Conservation (phyloP, 257 asterid species). For the Lithospermum erythrorhizon region DNA sequence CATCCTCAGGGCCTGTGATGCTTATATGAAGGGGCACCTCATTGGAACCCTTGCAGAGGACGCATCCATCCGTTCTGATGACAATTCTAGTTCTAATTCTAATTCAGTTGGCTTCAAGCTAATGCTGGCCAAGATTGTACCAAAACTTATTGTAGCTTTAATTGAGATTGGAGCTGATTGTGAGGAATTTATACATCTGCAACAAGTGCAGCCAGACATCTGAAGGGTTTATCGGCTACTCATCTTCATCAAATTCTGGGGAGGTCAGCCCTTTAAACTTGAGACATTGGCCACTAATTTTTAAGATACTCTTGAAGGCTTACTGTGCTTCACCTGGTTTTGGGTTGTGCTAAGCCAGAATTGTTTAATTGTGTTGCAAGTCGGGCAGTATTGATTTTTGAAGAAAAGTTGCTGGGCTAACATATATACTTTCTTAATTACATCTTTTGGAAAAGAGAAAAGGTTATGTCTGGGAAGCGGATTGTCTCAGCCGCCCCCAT, state of each 20-base stretch:
- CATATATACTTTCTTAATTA: too few species aligned
- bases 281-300: too few species aligned
- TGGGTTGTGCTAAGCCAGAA: too few species aligned
- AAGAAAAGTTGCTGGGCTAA: too few species aligned
- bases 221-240: constrained; percentile 9
- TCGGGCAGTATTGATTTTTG: too few species aligned
- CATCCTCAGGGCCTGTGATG: constrained; percentile 89
- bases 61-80: constrained; percentile 33
- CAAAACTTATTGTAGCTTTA: constrained; percentile 55
- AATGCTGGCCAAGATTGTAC: constrained; percentile 75
- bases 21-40: constrained; percentile 83
- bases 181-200: constrained; percentile 48
- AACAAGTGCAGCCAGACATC: constrained; percentile 25
- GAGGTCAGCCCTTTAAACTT: too few species aligned
- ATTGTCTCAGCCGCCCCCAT: too few species aligned
- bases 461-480: too few species aligned
- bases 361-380: too few species aligned
- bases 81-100: constrained; percentile 40
- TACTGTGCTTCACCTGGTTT: too few species aligned
- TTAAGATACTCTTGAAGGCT: too few species aligned
- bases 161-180: constrained; percentile 69
- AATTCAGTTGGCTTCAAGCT: constrained; percentile 93
- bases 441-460: too few species aligned
- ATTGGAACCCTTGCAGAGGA: constrained; percentile 76
- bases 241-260: constrained; percentile 8